Percentiles rank a stretch among this genome's conserved stretches.
These are phyloP conservation scores for Termitomyces sp. DNA, from an alignment of 768 basidiomycete genomes.

Conservation along the genomic window DNA sequence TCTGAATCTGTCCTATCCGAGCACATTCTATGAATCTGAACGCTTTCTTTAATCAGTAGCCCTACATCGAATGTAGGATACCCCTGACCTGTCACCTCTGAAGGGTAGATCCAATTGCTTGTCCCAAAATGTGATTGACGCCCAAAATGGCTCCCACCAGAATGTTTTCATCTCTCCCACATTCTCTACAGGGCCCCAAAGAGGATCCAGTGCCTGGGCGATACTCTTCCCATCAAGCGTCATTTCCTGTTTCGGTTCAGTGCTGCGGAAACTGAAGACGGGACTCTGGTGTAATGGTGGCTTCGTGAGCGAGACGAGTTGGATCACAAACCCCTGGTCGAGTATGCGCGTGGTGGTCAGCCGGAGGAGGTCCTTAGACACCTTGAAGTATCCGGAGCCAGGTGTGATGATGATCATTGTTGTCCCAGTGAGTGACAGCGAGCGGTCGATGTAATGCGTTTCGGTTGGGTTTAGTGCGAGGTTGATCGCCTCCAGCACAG, in stretches of 20 bases:
- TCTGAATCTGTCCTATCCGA: slow-evolving; percentile 97
- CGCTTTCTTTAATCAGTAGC: not conserved
- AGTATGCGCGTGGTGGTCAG: slow-evolving; percentile 91
- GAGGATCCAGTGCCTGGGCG: slow-evolving; percentile 52
- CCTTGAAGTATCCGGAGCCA: slow-evolving; percentile 90
- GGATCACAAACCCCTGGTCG: slow-evolving; percentile 87
- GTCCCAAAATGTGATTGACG: slow-evolving; percentile 81
- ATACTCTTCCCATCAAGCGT: slow-evolving; percentile 35
- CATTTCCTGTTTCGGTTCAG: slow-evolving; percentile 48
- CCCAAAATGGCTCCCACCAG: slow-evolving; percentile 92
- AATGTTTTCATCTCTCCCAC: slow-evolving; percentile 49
- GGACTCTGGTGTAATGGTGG: slow-evolving; percentile 91
- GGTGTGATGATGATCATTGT: slow-evolving; percentile 86
- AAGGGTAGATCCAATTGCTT: slow-evolving; percentile 82
- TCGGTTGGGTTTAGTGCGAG: slow-evolving; percentile 89
- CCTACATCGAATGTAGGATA: not conserved
- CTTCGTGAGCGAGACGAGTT: slow-evolving; percentile 85
- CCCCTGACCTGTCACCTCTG: slow-evolving; percentile 60
- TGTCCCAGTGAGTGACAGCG: slow-evolving; percentile 82
- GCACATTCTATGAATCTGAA: slow-evolving; percentile 85
- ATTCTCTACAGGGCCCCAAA: slow-evolving; percentile 64
- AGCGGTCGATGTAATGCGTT: slow-evolving; percentile 93
- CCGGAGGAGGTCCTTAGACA: slow-evolving; percentile 83
- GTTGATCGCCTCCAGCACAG: slow-evolving; percentile 92
- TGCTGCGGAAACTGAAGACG: slow-evolving; percentile 81